phyloP scores from a whole-genome alignment of 805 yeast genomes.

The Cyberlindnera xylosilytica region DNA sequence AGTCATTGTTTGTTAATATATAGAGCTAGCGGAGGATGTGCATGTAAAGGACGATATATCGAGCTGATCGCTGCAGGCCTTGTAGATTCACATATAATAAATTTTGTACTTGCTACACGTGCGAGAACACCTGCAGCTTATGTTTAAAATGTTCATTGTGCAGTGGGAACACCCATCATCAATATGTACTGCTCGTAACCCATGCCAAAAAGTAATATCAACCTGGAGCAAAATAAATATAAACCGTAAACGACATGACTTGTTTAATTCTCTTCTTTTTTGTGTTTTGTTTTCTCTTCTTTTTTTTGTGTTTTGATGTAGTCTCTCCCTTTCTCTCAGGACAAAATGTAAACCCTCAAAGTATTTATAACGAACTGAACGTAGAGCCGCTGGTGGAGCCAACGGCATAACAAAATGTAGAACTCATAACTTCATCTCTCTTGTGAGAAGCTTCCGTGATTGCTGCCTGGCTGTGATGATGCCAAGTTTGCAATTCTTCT shows the following conservation, averaged over 20 bases:
- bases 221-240: too few relatives aligned
- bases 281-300: not conserved
- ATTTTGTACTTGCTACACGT: too few relatives aligned
- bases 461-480: slow-evolving; percentile 22
- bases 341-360: not conserved
- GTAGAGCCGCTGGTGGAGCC: not conserved
- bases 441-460: slow-evolving; percentile 23
- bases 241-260: not conserved
- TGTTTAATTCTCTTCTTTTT: not conserved
- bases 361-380: slow-evolving; percentile 11
- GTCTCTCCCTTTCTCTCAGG: not conserved
- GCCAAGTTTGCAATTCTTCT: slow-evolving; percentile 56
- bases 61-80: too few relatives aligned
- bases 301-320: not conserved
- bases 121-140: too few relatives aligned
- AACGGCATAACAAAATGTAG: not conserved
- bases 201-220: too few relatives aligned
- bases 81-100: too few relatives aligned
- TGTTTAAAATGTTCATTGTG: too few relatives aligned
- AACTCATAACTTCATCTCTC: slow-evolving; percentile 3
- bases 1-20: too few relatives aligned
- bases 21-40: too few relatives aligned
- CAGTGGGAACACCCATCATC: too few relatives aligned
- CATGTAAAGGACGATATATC: too few relatives aligned
- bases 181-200: too few relatives aligned